Base-by-base conservation (phyloP, 2,329 filamentous ascomycete species). In the Orbilia oligospora region DNA sequence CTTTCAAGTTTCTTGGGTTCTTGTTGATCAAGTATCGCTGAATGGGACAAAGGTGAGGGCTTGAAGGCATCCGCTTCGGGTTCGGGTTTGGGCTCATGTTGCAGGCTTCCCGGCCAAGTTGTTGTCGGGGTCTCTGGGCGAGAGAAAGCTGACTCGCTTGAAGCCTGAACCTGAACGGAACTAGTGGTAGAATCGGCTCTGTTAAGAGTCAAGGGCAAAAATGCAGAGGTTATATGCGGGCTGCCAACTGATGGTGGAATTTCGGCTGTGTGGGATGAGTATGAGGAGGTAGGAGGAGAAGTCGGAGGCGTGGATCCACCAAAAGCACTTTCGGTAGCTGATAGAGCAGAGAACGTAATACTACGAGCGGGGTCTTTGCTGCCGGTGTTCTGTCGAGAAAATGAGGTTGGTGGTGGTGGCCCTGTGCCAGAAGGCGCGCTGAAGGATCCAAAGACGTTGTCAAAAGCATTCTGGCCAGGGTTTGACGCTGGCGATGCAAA, bases 381-480 rank as follows among this genome's bases (percentile, higher is more conserved):
- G 65, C 88, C 88, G 1, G 88, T 90, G 79, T 87, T 85, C 81
- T 90, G 88, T 41, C 87, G 88, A 82, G 89, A 88, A 85, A 93
- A 92, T 5, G 89, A 89, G 12, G 89, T 89, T 33, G 84, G 84
- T 9, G 88, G 87, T 16, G 87, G 87, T 22, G 73, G 73, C 1
- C 67, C 85, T 70, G 85, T 83, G 80, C 85, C 85, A 12, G 86
- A 83, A 44, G 85, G 81, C 16, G 86, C 85, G 81, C 90, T 90
- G 0, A 91, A 87, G 56, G 91, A 90, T 1, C 93, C 93, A 84
- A 97, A 97, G 53, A 97, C 90, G 82, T 92, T 94, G 83, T 97
- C 93, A 84, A 97, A 97, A 3, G 91, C 90, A 84, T 89, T 90
- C 80, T 93, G 91, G 61, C 87, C 86, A 71, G 87, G 86, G 30